Conservation (phyloP, 805 yeast genomes). For the Yarrowia sp. region DNA sequence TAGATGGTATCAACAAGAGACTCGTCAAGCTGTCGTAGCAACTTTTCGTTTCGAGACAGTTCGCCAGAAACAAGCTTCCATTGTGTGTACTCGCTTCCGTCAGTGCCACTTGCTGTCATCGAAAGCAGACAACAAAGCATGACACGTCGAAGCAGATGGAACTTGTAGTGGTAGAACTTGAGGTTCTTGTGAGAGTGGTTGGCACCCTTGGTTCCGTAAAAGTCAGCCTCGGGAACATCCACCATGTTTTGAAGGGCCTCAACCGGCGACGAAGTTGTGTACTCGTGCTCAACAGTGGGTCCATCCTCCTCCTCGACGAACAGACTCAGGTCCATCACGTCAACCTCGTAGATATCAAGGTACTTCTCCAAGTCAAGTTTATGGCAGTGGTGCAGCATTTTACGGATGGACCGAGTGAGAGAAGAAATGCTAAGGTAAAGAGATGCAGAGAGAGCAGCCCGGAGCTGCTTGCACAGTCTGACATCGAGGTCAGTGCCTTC, state of each 20-base stretch:
- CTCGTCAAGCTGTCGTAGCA: conserved; percentile 15
- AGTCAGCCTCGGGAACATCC: conserved; percentile 28
- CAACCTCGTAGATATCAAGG: conserved; percentile 46
- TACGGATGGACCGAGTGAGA: conserved; percentile 35
- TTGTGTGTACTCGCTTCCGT: conserved; percentile 18
- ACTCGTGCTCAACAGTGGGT: neutral
- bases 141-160: conserved; percentile 45
- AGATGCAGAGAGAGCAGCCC: conserved; percentile 37
- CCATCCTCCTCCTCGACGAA: conserved; percentile 17
- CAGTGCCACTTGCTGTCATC: conserved; percentile 31
- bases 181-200: conserved; percentile 36
- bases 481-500: conserved; percentile 18
- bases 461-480: conserved; percentile 37
- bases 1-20: conserved; percentile 21
- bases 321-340: conserved; percentile 28
- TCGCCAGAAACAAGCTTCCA: conserved; percentile 16
- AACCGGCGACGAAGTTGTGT: neutral
- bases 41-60: neutral
- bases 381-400: conserved; percentile 38
- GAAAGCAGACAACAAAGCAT: conserved; percentile 47
- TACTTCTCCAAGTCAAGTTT: conserved; percentile 43
- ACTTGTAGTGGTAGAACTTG: conserved; percentile 39
- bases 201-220: conserved; percentile 33
- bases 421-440: conserved; percentile 40
- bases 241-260: conserved; percentile 7